Evolutionary conservation across 2,329 filamentous ascomycete species (phyloP).

Genomic region (Ophiostoma novo-ulmi): DNA sequence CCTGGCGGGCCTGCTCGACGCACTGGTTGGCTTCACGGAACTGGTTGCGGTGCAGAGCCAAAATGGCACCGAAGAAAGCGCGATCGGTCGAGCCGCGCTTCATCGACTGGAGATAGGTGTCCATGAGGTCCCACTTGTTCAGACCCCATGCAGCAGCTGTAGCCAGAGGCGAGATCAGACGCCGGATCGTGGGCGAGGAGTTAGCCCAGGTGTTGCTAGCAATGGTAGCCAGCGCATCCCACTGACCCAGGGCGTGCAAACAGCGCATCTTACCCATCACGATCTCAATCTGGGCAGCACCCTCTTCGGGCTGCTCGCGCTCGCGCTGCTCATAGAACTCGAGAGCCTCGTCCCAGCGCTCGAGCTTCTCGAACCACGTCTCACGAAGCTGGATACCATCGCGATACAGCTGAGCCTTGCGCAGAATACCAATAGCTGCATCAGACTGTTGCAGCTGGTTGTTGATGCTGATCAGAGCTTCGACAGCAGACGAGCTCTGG

Average conservation of each 20-base stretch:
- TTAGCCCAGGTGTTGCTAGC: conserved; percentile 93
- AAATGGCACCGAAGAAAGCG: conserved; percentile 94
- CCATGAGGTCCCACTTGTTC: conserved; percentile 97
- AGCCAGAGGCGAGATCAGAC: conserved; percentile 85
- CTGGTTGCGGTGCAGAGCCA: conserved; percentile 90
- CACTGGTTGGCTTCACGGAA: conserved; percentile 86
- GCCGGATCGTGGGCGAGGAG: conserved; percentile 78
- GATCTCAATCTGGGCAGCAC: conserved; percentile 72
- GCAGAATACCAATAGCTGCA: conserved; percentile 93
- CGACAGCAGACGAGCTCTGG: conserved; percentile 89
- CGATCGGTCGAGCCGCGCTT: conserved; percentile 88
- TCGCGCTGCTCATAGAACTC: conserved; percentile 88
- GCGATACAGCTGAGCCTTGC: conserved; percentile 91
- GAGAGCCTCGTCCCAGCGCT: conserved; percentile 96
- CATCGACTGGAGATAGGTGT: conserved; percentile 92
- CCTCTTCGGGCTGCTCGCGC: conserved; percentile 55
- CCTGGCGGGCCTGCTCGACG: conserved; percentile 87
- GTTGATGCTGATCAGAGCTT: conserved; percentile 98
- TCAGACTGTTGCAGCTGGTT: conserved; percentile 98
- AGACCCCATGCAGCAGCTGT: conserved; percentile 95
- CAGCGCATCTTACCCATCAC: conserved; percentile 99
- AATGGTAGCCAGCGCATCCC: conserved; percentile 84
- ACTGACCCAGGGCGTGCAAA: conserved; percentile 92
- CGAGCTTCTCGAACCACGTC: conserved; percentile 98
- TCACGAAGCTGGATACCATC: conserved; percentile 91